A percentile compares a stretch with the other conserved stretches of the same genome.
phyloP scores from a whole-genome alignment of 2,329 filamentous ascomycete species.

The Ophiocordyceps sinensis region DNA sequence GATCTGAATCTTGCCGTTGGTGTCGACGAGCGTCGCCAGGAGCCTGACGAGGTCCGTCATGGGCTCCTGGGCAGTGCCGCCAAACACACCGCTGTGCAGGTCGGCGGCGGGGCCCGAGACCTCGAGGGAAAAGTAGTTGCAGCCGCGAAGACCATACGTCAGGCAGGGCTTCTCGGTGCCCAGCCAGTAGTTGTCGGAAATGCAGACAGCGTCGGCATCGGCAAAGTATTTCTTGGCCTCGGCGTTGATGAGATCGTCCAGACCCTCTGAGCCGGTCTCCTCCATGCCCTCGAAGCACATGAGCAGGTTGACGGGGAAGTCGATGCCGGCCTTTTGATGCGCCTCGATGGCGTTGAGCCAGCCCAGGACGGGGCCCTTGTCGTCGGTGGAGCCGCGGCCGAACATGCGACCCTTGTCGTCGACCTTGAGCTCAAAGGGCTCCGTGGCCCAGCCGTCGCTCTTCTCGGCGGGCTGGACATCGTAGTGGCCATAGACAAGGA shows the following conservation, averaged over 20 bases:
- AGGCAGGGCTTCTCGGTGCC: constrained; percentile 97
- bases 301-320: constrained; percentile 92
- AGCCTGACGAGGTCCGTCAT: constrained; percentile 91
- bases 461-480: constrained; percentile 92
- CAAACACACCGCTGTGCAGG: constrained; percentile 93
- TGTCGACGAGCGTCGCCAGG: constrained; percentile 73
- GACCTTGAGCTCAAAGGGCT: constrained; percentile 79
- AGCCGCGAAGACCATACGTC: constrained; percentile 91
- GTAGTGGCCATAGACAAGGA: constrained; percentile 96
- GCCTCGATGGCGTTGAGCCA: constrained; percentile 98
- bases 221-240: constrained; percentile 93
- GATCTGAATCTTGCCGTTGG: constrained; percentile 83
- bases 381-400: constrained; percentile 87
- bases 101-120: constrained; percentile 85
- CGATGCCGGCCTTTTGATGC: constrained; percentile 85
- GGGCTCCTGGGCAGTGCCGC: constrained; percentile 89
- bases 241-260: constrained; percentile 84
- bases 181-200: constrained; percentile 99
- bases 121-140: constrained; percentile 94
- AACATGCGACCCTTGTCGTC: constrained; percentile 93
- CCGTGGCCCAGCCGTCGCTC: constrained; percentile 89
- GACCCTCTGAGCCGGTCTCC: constrained; percentile 91
- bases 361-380: constrained; percentile 93
- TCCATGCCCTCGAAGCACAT: constrained; percentile 99
- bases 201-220: constrained; percentile 91